A percentile compares a stretch with the other conserved stretches of the same genome.
Conservation (phyloP, 345 rosid genomes). For the Moricandia arvensis region DNA sequence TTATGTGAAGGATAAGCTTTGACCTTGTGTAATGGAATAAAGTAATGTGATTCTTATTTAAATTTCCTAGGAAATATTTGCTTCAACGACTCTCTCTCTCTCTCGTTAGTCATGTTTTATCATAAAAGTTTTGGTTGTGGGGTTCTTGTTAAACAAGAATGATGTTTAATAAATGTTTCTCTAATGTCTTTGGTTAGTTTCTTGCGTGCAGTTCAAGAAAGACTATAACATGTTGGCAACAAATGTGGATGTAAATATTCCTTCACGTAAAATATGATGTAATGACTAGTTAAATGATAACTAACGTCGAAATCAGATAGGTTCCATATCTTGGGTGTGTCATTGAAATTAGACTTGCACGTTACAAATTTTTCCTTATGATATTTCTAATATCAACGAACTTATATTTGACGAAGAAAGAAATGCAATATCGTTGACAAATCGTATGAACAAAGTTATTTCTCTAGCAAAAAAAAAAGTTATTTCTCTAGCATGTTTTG, state of each 20-base stretch:
- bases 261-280: background rate
- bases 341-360: constrained; percentile 23
- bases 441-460: background rate
- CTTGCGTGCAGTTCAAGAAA: background rate
- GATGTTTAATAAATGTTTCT: background rate
- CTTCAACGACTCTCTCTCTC: background rate
- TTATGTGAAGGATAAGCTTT: constrained; percentile 27
- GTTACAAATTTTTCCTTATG: background rate
- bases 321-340: background rate
- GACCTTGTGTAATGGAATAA: constrained; percentile 11
- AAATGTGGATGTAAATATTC: background rate
- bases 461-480: too few relatives aligned
- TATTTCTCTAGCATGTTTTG: background rate
- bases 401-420: background rate
- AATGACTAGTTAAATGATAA: background rate
- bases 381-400: background rate
- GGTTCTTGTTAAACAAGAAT: background rate
- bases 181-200: background rate
- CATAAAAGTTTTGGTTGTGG: background rate
- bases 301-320: background rate
- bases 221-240: background rate
- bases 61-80: background rate
- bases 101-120: background rate
- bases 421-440: background rate
- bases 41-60: constrained; percentile 2